Evolutionary conservation across 2,329 filamentous ascomycete genomes (phyloP).

Genomic region (Cladosporium sp.): DNA sequence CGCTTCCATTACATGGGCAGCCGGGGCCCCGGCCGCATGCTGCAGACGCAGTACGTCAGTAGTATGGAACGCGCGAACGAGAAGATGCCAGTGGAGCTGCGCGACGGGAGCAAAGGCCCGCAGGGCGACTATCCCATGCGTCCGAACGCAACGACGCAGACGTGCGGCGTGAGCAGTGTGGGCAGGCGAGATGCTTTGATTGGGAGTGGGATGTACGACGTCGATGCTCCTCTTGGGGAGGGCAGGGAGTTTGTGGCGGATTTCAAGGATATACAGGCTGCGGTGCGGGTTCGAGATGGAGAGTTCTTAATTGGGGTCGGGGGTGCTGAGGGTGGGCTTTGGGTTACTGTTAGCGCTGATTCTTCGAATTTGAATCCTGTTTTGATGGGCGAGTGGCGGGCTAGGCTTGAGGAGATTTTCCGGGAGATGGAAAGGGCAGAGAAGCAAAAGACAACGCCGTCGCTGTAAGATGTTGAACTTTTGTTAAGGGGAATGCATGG

Average conservation of each 20-base stretch:
- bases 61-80: constrained; percentile 41
- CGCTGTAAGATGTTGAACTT: background rate
- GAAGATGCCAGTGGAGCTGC: constrained; percentile 37
- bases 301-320: constrained; percentile 49
- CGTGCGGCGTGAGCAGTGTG: constrained; percentile 48
- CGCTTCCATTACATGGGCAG: constrained; percentile 35
- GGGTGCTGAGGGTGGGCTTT: constrained; percentile 40
- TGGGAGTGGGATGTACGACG: constrained; percentile 27
- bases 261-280: constrained; percentile 38
- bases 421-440: constrained; percentile 23
- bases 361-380: constrained; percentile 33
- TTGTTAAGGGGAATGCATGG: background rate
- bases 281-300: constrained; percentile 46
- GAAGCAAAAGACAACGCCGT: background rate
- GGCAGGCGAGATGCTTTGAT: constrained; percentile 39
- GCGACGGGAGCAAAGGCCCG: constrained; percentile 31
- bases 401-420: constrained; percentile 27
- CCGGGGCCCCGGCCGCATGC: constrained; percentile 41
- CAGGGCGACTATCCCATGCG: constrained; percentile 41
- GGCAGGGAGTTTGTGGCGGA: constrained; percentile 43
- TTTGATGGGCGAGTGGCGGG: constrained; percentile 31
- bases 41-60: constrained; percentile 47
- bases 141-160: constrained; percentile 38
- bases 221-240: constrained; percentile 23
- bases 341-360: constrained; percentile 46